Conservation (phyloP, 495 filamentous ascomycete species). For the Cenococcum geophilum region DNA sequence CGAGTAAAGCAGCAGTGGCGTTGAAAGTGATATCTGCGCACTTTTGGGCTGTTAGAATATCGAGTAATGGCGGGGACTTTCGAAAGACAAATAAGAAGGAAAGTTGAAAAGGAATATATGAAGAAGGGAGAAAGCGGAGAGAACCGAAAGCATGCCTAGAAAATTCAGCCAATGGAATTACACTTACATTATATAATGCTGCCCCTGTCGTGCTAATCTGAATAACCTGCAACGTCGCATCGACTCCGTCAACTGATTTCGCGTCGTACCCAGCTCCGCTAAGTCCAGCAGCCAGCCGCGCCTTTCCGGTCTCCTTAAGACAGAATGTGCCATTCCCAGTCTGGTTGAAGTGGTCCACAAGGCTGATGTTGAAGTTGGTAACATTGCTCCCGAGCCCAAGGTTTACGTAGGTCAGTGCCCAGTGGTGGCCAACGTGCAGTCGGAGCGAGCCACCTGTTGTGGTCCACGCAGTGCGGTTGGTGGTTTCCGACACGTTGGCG, state of each 20-base stretch:
- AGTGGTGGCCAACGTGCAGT: constrained; percentile 49
- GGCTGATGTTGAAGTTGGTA: constrained; percentile 55
- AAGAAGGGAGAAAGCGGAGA: not conserved
- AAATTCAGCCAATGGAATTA: not conserved
- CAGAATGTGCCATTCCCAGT: constrained; percentile 59
- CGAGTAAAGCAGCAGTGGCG: constrained; percentile 39
- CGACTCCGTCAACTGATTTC: constrained; percentile 44
- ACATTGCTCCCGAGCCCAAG: constrained; percentile 54
- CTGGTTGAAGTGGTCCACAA: constrained; percentile 50
- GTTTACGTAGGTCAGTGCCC: constrained; percentile 57
- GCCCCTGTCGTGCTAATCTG: constrained; percentile 46
- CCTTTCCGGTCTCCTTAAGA: constrained; percentile 44
- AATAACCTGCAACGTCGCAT: constrained; percentile 53
- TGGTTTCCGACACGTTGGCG: constrained; percentile 48
- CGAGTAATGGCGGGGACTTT: not conserved
- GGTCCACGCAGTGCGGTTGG: constrained; percentile 58
- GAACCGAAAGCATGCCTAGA: not conserved
- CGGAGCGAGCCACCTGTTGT: constrained; percentile 49
- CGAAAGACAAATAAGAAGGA: not conserved
- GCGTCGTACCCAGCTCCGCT: constrained; percentile 8
- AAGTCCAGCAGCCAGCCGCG: constrained; percentile 18
- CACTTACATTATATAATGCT: constrained; percentile 56
- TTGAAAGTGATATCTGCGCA: constrained; percentile 60
- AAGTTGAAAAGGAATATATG: constrained; percentile 17
- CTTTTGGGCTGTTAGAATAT: constrained; percentile 38